These are phyloP conservation scores for Boeremia lycopersici DNA, from an alignment of 2,329 filamentous ascomycete genomes.

Conservation along the genomic window DNA sequence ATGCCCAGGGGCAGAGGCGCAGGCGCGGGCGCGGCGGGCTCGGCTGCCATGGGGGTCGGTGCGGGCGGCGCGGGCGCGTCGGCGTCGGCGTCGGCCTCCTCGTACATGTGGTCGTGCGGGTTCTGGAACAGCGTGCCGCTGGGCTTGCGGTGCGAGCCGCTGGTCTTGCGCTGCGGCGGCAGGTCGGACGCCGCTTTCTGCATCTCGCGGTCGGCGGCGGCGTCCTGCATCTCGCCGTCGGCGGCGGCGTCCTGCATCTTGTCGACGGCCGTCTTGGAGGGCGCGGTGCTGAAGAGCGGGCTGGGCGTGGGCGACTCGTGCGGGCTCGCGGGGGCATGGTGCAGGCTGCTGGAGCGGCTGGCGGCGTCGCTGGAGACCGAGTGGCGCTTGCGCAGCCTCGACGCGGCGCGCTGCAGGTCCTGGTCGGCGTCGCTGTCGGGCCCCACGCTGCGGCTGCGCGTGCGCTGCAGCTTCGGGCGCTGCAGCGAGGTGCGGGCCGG, in stretches of 20 bases:
- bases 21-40: constrained; percentile 40
- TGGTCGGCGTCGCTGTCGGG: constrained; percentile 35
- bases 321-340: constrained; percentile 42
- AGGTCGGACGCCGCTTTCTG: constrained; percentile 40
- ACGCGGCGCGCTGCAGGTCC: constrained; percentile 42
- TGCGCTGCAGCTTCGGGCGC: constrained; percentile 73
- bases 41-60: constrained; percentile 36
- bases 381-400: constrained; percentile 43
- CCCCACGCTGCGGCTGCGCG: constrained; percentile 55
- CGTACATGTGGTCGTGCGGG: constrained; percentile 82
- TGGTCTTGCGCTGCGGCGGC: constrained; percentile 59
- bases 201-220: constrained; percentile 18
- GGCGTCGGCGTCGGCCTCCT: constrained; percentile 72
- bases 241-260: too few relatives aligned
- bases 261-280: too few relatives aligned
- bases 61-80: constrained; percentile 33
- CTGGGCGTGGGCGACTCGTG: constrained; percentile 29
- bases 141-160: constrained; percentile 71
- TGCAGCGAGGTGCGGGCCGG: constrained; percentile 48
- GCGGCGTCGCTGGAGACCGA: constrained; percentile 44
- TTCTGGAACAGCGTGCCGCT: constrained; percentile 72
- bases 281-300: constrained; percentile 25
- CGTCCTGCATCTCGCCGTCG: too few relatives aligned
- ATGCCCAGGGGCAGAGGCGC: constrained; percentile 54
- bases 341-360: constrained; percentile 47